Evolutionary conservation across 2,329 filamentous ascomycete genomes (phyloP), one percentile per base, ranked within the genome.

Genomic region (Pseudocercospora macadamiae): DNA sequence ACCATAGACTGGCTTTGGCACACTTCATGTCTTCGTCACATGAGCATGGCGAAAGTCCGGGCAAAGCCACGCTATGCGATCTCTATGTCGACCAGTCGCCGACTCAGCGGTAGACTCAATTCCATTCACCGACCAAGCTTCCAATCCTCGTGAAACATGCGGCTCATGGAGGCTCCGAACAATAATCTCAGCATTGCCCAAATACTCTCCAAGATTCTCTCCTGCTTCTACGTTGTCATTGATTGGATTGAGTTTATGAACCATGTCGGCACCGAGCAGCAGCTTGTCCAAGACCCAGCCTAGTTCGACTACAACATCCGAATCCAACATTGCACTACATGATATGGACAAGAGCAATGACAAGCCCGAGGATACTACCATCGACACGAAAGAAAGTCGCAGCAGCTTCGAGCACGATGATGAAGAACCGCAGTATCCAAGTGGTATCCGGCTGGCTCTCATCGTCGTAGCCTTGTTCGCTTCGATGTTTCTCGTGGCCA

Each of bases 341-440:
- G 18, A 19, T 19, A 18, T 42, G 10, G 3, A 14, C n/a, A 42
- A 42, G 10, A 18, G 19, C 37, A 42, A 19, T n/a, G 37, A 42
- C n/a, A 42, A 42, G 14, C 9, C 37, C 18, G 6, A n/a, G 19
- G 37, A 42, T 6, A n/a, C 14, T 16, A 19, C 18, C n/a, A 18
- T 19, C 10, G 37, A 18, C n/a, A 18, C 37, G 37, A 16, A 42
- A 21, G n/a, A 7, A 6, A 42, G 9, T 42, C 37, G 37, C 6
- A 42, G 37, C 37, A 42, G 37, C 18, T 42, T 42, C 68, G 87
- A 91, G 51, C 90, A 96, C 1, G 89, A 93, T n/a, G 90, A 96
- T 0, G 89, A 95, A 86, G 89, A 95, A 86, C 19, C 86, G 60
- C 88, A 48, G 21, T 59, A 59, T 23, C 56, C 56, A 12, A 30